These are phyloP conservation scores for Dalechampia spathulata DNA, from an alignment of 441 rosid species.

Conservation along the genomic window DNA sequence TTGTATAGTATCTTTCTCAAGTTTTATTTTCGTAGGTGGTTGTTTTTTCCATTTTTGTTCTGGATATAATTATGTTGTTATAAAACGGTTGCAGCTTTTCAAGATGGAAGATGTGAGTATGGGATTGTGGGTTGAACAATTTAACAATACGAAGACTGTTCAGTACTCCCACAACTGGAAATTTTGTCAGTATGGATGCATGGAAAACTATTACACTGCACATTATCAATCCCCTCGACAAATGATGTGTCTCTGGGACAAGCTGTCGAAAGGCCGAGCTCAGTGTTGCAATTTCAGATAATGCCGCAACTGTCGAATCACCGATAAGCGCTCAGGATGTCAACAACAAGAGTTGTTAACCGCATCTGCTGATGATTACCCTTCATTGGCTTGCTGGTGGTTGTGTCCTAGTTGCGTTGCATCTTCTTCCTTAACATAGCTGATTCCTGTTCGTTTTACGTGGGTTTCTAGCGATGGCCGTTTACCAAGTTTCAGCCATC, in stretches of 20 bases:
- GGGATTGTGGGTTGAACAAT: conserved; percentile 98
- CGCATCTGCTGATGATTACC: too few species aligned
- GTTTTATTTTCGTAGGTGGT: too few species aligned
- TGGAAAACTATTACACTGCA: conserved; percentile 77
- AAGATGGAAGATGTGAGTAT: conserved; percentile 99
- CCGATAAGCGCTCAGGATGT: too few species aligned
- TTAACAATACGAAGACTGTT: conserved; percentile 52
- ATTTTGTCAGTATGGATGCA: conserved; percentile 93
- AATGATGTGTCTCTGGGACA: conserved; percentile 91
- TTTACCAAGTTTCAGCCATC: not conserved
- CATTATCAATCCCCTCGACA: conserved; percentile 98
- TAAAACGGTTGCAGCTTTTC: conserved; percentile 52
- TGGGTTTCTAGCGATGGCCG: conserved; percentile 15
- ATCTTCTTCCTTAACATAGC: not conserved
- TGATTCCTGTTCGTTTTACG: conserved; percentile 10
- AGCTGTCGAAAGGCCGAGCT: conserved; percentile 60
- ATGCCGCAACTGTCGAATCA: too few species aligned
- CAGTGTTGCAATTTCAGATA: conserved; percentile 89
- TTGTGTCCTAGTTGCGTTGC: not conserved
- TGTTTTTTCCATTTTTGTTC: too few species aligned
- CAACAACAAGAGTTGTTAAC: too few species aligned
- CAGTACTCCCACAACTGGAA: conserved; percentile 93
- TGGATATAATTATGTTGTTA: too few species aligned
- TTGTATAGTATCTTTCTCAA: not conserved
- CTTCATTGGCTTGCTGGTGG: too few species aligned